These are phyloP conservation scores for Cyamopsis tetragonoloba DNA, from an alignment of 306 rosid genomes.

Conservation along the genomic window DNA sequence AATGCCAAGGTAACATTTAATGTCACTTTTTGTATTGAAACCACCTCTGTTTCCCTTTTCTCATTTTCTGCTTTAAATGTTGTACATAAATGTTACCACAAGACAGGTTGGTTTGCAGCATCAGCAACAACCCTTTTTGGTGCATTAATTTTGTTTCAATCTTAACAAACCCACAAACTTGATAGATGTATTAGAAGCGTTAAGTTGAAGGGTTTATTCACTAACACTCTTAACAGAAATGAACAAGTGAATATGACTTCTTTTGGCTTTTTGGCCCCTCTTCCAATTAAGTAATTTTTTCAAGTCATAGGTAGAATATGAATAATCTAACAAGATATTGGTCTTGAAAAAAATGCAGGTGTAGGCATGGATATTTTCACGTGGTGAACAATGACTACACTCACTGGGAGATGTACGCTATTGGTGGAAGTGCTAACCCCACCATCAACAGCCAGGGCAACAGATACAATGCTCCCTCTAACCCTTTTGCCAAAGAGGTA, in stretches of 20 bases:
- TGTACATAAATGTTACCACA: constrained; percentile 13
- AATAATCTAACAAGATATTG: constrained; percentile 21
- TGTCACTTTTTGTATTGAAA: constrained; percentile 17
- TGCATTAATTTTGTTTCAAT: constrained; percentile 20
- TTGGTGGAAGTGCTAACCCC: constrained; percentile 93
- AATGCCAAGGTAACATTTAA: constrained; percentile 82
- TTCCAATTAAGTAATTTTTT: constrained; percentile 1
- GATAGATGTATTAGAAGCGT: neutral
- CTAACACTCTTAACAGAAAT: constrained; percentile 22
- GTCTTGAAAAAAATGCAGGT: constrained; percentile 51
- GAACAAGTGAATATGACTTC: constrained; percentile 8
- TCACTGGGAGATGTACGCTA: constrained; percentile 99
- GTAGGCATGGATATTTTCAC: constrained; percentile 96
- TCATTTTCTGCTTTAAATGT: constrained; percentile 14
- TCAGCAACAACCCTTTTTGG: constrained; percentile 14
- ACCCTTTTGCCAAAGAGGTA: constrained; percentile 96
- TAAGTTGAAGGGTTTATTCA: neutral
- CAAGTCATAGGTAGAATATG: neutral
- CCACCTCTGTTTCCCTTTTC: neutral
- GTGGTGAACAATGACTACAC: constrained; percentile 99
- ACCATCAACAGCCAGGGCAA: constrained; percentile 99
- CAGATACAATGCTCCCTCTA: constrained; percentile 82
- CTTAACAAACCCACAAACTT: constrained; percentile 1
- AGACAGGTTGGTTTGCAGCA: constrained; percentile 19
- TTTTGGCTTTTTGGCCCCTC: neutral